phyloP scores from a whole-genome alignment of 768 basidiomycete genomes.

The Tulasnella sp. region DNA sequence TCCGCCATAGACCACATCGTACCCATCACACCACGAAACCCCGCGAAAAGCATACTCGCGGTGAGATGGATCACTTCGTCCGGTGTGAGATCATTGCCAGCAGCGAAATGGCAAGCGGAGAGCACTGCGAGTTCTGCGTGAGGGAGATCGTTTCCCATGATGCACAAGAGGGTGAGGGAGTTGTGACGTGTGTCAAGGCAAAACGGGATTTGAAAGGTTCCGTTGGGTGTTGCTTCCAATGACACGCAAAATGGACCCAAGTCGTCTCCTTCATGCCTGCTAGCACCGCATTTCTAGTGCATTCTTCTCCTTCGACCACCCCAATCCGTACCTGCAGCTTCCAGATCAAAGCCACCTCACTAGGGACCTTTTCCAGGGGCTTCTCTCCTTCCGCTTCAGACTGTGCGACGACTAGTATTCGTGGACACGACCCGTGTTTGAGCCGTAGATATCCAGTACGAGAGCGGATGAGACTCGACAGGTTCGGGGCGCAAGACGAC shows the following conservation, averaged over 20 bases:
- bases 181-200: too few relatives aligned
- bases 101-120: background rate
- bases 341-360: background rate
- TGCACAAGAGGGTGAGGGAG: background rate
- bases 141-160: background rate
- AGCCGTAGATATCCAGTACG: background rate
- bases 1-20: constrained; percentile 7
- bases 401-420: background rate
- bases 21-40: background rate
- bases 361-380: background rate
- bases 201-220: background rate
- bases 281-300: background rate
- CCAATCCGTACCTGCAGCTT: too few relatives aligned
- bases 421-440: background rate
- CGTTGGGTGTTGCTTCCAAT: background rate
- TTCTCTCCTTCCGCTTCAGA: background rate
- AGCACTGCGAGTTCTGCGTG: background rate
- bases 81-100: background rate
- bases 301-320: background rate
- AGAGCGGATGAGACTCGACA: background rate
- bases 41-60: background rate
- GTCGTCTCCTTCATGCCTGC: background rate
- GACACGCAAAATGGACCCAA: background rate
- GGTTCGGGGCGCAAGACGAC: background rate
- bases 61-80: background rate